Base-by-base conservation (phyloP, 345 rosid genomes). In the Fremontodendron californicum region DNA sequence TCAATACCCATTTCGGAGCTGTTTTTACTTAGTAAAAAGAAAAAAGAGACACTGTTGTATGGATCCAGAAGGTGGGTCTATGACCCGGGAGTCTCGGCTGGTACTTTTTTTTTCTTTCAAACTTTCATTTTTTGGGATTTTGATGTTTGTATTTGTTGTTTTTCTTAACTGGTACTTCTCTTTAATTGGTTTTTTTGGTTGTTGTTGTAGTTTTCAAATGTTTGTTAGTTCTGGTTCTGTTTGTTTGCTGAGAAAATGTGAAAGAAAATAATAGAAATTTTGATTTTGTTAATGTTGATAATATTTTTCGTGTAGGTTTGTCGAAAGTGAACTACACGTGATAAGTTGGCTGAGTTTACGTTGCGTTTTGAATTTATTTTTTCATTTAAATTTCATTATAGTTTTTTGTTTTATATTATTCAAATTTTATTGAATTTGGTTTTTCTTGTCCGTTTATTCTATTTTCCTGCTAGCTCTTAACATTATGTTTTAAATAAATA, bases 61-160 rank as follows among this genome's bases (percentile, higher is more conserved):
- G 86, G 80, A 71, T 52, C 61, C 71, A 15, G 83, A 78, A 75
- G 76, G 78, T 49, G 69, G 71, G 75, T 80, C 70, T 19, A 16
- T 13, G 4, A 57, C 75, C 70, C 52, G 73, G 78, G 74, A 64
- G 37, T 74, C 81, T 58, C 73, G 83, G 9, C 81, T 75, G 75
- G 86, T 83, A 67, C 68, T 1, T 1, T 21, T 51, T 46, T 51
- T 21, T 49, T 49, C 42, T 37, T 21, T 57, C 21, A 37, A 37
- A 21, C 7, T 73, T 39, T 37, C 9, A 21, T 21, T 52, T 55
- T 33, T 61, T 33, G 11, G 61, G 29, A 51, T 51, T 71, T 71
- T 51, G 19, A 4, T 33, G 62, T 33, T 51, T 51, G 9, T 52
- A 19, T 33, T n/a, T 65, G 27, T 39, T 9, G 25, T 39, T 23